These are phyloP conservation scores for Plasmodium knowlesi DNA, from an alignment of 169 alveolate species.

Conservation along the genomic window DNA sequence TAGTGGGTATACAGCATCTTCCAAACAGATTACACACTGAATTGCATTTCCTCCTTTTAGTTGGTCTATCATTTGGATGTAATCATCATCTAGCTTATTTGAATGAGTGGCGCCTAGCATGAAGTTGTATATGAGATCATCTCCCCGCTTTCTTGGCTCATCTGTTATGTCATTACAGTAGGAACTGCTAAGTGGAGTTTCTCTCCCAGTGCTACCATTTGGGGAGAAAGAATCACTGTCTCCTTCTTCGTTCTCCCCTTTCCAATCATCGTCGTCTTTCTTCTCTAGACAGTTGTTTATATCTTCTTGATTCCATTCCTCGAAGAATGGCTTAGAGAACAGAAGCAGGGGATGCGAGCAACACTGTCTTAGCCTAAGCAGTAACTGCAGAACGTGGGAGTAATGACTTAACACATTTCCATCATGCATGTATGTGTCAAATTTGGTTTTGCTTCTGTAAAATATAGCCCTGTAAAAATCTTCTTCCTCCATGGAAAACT, in stretches of 20 bases:
- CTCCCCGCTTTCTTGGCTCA: background rate
- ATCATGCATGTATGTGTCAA: conserved; percentile 79
- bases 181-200: background rate
- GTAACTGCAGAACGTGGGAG: conserved; percentile 85
- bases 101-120: conserved; percentile 33
- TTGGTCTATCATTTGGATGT: conserved; percentile 20
- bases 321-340: conserved; percentile 73
- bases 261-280: conserved; percentile 2
- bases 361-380: conserved; percentile 87
- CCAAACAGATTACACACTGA: conserved; percentile 66
- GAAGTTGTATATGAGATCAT: conserved; percentile 52
- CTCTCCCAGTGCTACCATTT: background rate
- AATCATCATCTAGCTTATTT: conserved; percentile 26
- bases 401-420: conserved; percentile 83
- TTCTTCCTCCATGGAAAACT: conserved; percentile 85
- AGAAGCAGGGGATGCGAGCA: conserved; percentile 86
- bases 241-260: background rate
- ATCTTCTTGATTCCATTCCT: conserved; percentile 65
- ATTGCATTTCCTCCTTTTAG: conserved; percentile 44
- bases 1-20: conserved; percentile 54
- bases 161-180: background rate
- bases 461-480: conserved; percentile 76
- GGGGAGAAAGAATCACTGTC: background rate
- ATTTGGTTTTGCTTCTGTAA: conserved; percentile 80
- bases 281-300: background rate